These are phyloP conservation scores for Colletotrichum tabaci DNA, from an alignment of 2,329 filamentous ascomycete genomes.

Conservation along the genomic window DNA sequence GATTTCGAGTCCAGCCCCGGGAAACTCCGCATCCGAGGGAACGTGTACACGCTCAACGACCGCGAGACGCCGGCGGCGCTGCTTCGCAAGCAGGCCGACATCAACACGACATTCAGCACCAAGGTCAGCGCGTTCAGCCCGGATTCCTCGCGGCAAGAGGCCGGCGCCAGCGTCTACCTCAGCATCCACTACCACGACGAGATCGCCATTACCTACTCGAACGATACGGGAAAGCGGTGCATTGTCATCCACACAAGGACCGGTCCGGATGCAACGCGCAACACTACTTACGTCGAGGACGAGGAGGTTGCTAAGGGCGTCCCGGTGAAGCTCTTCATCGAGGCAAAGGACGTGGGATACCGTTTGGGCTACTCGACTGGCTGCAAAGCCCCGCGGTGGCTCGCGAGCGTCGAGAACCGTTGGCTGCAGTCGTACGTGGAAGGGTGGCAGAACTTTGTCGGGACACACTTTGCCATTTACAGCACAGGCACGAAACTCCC, in stretches of 20 bases:
- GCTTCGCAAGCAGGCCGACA: conserved; percentile 40
- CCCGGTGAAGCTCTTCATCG: conserved; percentile 40
- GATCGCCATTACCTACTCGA: conserved; percentile 31
- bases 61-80: conserved; percentile 40
- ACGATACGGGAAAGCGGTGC: conserved; percentile 26
- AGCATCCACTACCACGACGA: conserved; percentile 43
- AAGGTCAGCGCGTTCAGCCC: conserved; percentile 36
- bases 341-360: conserved; percentile 36
- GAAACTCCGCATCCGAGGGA: conserved; percentile 37
- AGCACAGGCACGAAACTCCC: conserved; percentile 36
- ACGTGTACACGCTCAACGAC: conserved; percentile 39
- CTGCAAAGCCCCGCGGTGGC: conserved; percentile 26
- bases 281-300: conserved; percentile 40
- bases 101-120: conserved; percentile 43
- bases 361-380: conserved; percentile 36
- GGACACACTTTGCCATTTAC: conserved; percentile 42
- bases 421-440: conserved; percentile 38
- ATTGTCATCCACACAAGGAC: conserved; percentile 37
- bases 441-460: conserved; percentile 43
- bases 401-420: conserved; percentile 36
- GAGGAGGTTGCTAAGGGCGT: conserved; percentile 35
- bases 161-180: conserved; percentile 39
- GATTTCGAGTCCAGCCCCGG: conserved; percentile 38
- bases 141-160: conserved; percentile 32
- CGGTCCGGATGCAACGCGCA: conserved; percentile 37